Percentiles rank a stretch among this genome's conserved stretches.
Evolutionary conservation across 768 basidiomycete species (phyloP).

Genomic region (Leucocoprinus sp.): DNA sequence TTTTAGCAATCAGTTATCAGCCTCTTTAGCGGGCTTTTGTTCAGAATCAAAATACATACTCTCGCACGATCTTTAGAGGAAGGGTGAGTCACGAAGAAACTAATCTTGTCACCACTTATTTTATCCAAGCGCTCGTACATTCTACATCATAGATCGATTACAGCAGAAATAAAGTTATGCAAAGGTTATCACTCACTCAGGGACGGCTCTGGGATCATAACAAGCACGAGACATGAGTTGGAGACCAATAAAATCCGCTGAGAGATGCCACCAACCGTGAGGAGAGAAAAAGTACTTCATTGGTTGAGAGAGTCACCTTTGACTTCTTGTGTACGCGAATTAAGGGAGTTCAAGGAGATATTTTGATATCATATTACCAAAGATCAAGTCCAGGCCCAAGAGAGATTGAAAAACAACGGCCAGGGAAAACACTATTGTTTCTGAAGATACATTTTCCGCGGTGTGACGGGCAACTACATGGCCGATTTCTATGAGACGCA

Average conservation of each 20-base stretch:
- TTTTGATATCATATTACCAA: slow-evolving; percentile 39
- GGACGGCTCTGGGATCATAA: slow-evolving; percentile 72
- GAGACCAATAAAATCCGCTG: slow-evolving; percentile 84
- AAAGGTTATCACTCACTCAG: slow-evolving; percentile 40
- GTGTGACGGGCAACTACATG: slow-evolving; percentile 29
- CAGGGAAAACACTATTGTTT: slow-evolving; percentile 32
- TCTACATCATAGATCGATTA: slow-evolving; percentile 29
- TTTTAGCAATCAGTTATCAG: slow-evolving; percentile 15
- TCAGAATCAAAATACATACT: slow-evolving; percentile 29
- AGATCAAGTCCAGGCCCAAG: slow-evolving; percentile 48
- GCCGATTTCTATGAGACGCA: slow-evolving; percentile 2
- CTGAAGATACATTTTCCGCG: slow-evolving; percentile 50
- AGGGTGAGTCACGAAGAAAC: slow-evolving; percentile 81
- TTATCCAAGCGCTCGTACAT: slow-evolving; percentile 63
- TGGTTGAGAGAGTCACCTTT: slow-evolving; percentile 45
- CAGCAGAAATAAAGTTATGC: neutral
- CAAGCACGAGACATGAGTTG: slow-evolving; percentile 77
- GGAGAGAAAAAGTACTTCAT: neutral
- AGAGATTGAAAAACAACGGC: slow-evolving; percentile 34
- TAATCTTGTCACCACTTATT: slow-evolving; percentile 21
- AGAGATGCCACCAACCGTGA: neutral
- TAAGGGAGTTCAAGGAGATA: slow-evolving; percentile 66
- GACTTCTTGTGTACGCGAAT: slow-evolving; percentile 72
- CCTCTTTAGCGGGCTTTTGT: neutral
- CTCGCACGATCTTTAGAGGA: slow-evolving; percentile 61